phyloP scores from a whole-genome alignment of 306 rosid genomes.

The Astragalus glycyphyllos region DNA sequence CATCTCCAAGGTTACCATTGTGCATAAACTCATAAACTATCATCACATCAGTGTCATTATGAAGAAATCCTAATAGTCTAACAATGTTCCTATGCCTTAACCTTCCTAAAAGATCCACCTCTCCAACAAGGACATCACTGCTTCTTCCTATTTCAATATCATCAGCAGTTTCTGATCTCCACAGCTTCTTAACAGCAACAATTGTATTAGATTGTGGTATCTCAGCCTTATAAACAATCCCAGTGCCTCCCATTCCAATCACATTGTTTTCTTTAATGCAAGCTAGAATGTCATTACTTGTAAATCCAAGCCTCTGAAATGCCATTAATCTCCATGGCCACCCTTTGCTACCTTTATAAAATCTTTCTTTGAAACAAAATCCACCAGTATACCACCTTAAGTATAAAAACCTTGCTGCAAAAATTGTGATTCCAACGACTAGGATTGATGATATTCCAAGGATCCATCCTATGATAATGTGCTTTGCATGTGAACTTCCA shows the following conservation, averaged over 20 bases:
- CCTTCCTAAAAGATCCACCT: conserved; percentile 85
- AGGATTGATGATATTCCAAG: conserved; percentile 72
- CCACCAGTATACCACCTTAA: conserved; percentile 76
- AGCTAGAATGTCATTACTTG: conserved; percentile 77
- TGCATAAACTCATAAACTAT: conserved; percentile 88
- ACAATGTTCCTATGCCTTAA: conserved; percentile 91
- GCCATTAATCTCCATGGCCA: conserved; percentile 99
- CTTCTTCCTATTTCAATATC: conserved; percentile 82
- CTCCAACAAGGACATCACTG: conserved; percentile 84
- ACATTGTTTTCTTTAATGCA: conserved; percentile 88
- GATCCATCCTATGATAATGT: conserved; percentile 66
- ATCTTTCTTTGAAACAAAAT: conserved; percentile 64
- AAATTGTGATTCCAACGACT: conserved; percentile 54
- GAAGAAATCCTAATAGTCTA: conserved; percentile 79
- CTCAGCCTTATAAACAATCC: conserved; percentile 90
- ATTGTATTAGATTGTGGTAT: conserved; percentile 64
- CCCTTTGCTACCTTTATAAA: conserved; percentile 72
- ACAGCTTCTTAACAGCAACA: conserved; percentile 87
- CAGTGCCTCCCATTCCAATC: conserved; percentile 91
- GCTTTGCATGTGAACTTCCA: conserved; percentile 56
- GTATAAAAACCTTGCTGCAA: conserved; percentile 63
- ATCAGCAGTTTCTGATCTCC: conserved; percentile 62
- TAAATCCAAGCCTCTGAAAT: conserved; percentile 86
- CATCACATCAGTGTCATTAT: conserved; percentile 79
- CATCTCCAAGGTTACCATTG: conserved; percentile 90